Percentiles rank a stretch among this genome's conserved stretches.
Conservation (phyloP, 2,329 filamentous ascomycete species). For the Ascomycota sp. region DNA sequence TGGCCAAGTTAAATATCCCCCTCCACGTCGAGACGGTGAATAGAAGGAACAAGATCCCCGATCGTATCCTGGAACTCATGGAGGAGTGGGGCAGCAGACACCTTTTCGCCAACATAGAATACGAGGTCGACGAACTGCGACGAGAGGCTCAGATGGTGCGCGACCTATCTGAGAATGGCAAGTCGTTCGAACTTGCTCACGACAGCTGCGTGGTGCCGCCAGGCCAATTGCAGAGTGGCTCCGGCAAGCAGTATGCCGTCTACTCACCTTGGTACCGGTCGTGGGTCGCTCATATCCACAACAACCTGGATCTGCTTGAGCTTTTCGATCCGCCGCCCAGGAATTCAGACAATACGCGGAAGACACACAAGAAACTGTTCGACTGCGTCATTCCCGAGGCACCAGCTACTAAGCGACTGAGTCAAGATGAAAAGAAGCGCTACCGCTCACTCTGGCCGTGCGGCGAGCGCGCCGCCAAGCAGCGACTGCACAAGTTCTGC, state of each 20-base stretch:
- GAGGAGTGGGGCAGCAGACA: conserved; percentile 54
- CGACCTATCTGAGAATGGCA: conserved; percentile 37
- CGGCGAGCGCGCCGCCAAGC: conserved; percentile 51
- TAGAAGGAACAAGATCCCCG: conserved; percentile 39
- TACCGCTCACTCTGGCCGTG: conserved; percentile 47
- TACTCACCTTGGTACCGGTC: conserved; percentile 66
- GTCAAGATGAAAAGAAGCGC: conserved; percentile 33
- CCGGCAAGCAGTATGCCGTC: conserved; percentile 63
- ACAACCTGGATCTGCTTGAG: conserved; percentile 45
- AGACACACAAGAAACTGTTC: conserved; percentile 36
- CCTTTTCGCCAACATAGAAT: conserved; percentile 69
- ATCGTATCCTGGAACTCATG: conserved; percentile 42
- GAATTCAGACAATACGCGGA: conserved; percentile 13
- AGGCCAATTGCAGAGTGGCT: conserved; percentile 42
- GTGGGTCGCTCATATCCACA: conserved; percentile 56
- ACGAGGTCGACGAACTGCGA: conserved; percentile 76
- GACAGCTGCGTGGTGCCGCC: conserved; percentile 72
- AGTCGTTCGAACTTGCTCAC: conserved; percentile 52
- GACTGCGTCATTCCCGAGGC: conserved; percentile 35
- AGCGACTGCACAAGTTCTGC: conserved; percentile 46
- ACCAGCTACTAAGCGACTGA: conserved; percentile 42
- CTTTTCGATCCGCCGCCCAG: conserved; percentile 27
- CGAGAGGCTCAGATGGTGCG: conserved; percentile 50
- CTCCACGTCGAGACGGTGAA: conserved; percentile 54
- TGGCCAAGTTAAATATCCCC: conserved; percentile 55